phyloP scores from a whole-genome alignment of 768 basidiomycete genomes.

The Cyclocybe cylindracea region DNA sequence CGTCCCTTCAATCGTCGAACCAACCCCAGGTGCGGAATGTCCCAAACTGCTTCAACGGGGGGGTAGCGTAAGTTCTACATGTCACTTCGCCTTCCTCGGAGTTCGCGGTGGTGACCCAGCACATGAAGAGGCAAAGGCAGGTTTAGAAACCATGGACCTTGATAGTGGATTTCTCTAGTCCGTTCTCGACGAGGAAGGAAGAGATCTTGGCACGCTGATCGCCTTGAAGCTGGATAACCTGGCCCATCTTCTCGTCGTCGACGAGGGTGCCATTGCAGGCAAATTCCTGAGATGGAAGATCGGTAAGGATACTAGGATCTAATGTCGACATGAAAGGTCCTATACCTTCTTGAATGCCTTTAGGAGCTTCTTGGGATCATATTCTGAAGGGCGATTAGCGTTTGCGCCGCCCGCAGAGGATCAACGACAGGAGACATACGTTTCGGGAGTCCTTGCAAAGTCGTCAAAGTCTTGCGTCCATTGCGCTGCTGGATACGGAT shows the following conservation, averaged over 20 bases:
- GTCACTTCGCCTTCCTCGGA: no score
- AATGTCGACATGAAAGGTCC: not conserved
- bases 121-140: conserved; percentile 3
- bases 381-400: conserved; percentile 54
- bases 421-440: conserved; percentile 45
- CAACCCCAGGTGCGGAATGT: no score
- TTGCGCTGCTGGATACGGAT: conserved; percentile 99
- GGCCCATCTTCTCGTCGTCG: conserved; percentile 92
- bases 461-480: conserved; percentile 98
- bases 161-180: conserved; percentile 74
- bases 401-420: conserved; percentile 5
- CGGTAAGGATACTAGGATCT: not conserved
- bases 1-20: not conserved
- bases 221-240: conserved; percentile 98
- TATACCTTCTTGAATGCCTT: conserved; percentile 98
- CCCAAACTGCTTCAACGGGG: no score
- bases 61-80: no score
- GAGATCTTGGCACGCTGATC: conserved; percentile 94
- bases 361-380: conserved; percentile 96
- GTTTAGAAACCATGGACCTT: conserved; percentile 87
- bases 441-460: conserved; percentile 92
- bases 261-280: conserved; percentile 98
- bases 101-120: conserved; percentile 4
- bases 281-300: conserved; percentile 68
- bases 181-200: conserved; percentile 83